Base-by-base conservation (phyloP, 306 rosid species). In the Sophora flavescens region DNA sequence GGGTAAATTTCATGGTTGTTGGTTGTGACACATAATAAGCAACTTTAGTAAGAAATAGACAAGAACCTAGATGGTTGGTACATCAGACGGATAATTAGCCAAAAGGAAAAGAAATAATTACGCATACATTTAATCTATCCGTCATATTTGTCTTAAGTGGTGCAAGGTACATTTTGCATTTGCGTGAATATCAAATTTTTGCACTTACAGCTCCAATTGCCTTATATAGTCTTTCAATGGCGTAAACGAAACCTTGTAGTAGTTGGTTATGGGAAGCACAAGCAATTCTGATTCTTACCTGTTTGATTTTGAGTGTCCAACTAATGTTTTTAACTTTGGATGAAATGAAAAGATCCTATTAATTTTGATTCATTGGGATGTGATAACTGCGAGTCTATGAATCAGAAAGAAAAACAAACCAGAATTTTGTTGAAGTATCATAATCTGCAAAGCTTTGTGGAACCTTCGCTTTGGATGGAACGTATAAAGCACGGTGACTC, bases 261-360 rank as follows among this genome's bases (percentile, higher is more conserved):
- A 52, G 74, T 14, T 70, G 39, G 35, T 18, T 30, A 38, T 36
- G 18, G 68, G 16, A 63, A 79, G 33, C 68, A 72, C 44, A 56
- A 53, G 63, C 26, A 36, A 15, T 54, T 65, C 2, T 59, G 26
- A 11, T 42, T 41, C 30, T 32, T 22, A 57, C 3, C 17, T 33
- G 16, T 30, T 68, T 68, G 81, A 68, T 68, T 68, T 68, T 45
- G 70, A 77, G 67, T 26, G 68, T 68, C 74, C 62, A 58, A 77
- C 61, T 17, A 16, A 77, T 11, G 13, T 1, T 39, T 6, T 36
- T 36, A 50, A 33, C 35, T 62, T 6, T 36, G 13, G 35, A 52
- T 52, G 12, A 63, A 75, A 51, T 50, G 15, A 76, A 26, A 52
- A 44, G n/a, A 51, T 61, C 26, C 26, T 16, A 4, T 13, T 22